phyloP scores from a whole-genome alignment of 2,329 filamentous ascomycete genomes.

The Nectriaceae sp. region DNA sequence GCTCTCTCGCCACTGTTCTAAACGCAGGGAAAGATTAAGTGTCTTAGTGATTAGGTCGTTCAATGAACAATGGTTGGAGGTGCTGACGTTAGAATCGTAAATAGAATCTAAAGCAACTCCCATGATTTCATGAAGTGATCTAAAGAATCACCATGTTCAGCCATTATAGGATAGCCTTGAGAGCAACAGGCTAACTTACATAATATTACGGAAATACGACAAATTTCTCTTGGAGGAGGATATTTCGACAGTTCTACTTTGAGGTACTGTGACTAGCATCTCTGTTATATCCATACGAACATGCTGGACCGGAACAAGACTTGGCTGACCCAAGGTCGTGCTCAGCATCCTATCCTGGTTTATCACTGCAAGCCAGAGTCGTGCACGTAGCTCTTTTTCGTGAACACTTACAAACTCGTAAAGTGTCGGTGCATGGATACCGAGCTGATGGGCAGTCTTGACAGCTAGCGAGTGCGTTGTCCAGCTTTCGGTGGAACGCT shows the following conservation, averaged over 20 bases:
- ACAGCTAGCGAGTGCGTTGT: constrained; percentile 33
- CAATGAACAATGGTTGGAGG: constrained; percentile 4
- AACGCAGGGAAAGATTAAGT: constrained; percentile 16
- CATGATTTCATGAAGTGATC: constrained; percentile 21
- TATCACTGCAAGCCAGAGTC: constrained; percentile 34
- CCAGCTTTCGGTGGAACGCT: constrained; percentile 35
- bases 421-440: constrained; percentile 32
- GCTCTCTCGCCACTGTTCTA: constrained; percentile 17
- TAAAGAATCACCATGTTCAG: no score
- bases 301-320: constrained; percentile 13
- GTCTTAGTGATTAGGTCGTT: constrained; percentile 17
- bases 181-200: constrained; percentile 17
- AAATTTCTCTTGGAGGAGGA: constrained; percentile 9
- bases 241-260: constrained; percentile 1
- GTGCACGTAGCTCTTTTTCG: constrained; percentile 29
- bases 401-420: constrained; percentile 22
- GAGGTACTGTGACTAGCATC: constrained; percentile 2
- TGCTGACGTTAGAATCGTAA: constrained; percentile 21
- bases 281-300: constrained; percentile 11
- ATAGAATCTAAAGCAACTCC: constrained; percentile 19
- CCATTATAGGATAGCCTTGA: no score
- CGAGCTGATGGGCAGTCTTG: constrained; percentile 35
- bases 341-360: constrained; percentile 30
- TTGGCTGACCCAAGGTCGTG: constrained; percentile 13
- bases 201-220: constrained; percentile 18